Base-by-base conservation (phyloP, 1,284 basidiomycete genomes). In the Laetiporus sulphureus region DNA sequence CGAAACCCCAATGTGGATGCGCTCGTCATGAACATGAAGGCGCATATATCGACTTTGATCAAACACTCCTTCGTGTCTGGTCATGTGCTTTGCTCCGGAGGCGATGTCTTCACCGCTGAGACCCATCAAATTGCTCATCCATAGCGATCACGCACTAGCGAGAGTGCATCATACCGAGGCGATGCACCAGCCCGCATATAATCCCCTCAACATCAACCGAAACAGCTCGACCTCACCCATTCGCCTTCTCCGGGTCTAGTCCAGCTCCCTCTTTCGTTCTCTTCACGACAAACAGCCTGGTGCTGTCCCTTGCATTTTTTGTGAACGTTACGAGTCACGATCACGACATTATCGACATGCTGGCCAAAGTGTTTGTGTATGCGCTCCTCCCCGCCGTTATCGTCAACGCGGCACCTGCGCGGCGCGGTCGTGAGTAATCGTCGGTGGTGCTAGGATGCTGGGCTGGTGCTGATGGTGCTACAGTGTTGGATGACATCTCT, bases 271-370 rank as follows among this genome's bases (percentile, higher is more conserved):
- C 32, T 39, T 36, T 21, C 32, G 19, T 32, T 38, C 40, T 49
- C 29, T 23, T 45, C 32, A 38, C 38, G n/a, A 34, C 40, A 30
- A 36, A 23, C 48, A 51, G 53, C 53, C 53, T 40, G 53, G 53
- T 51, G 53, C 53, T 54, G 49, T 31, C 36, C 16, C 19, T 48
- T 40, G 36, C 15, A 15, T 40, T 35, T 19, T 39, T 36, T 35
- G n/a, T n/a, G n/a, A n/a, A n/a, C 25, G 7, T 27, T 27, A 27
- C 25, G 25, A 7, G 7, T 27, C 25, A 27, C 25, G 25, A 27
- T 7, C 13, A n/a, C n/a, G n/a, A n/a, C 11, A 12, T 24, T 47
- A 39, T 25, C 40, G 47, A 51, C 40, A 51, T 52, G 48, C 38
- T 41, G 44, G 40, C 50, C 45, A 52, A 52, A 39, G 41, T 41